Evolutionary conservation across 108 stramenopile genomes (phyloP), one percentile per base, ranked within the genome.

Genomic region (Nitzschia sp.): DNA sequence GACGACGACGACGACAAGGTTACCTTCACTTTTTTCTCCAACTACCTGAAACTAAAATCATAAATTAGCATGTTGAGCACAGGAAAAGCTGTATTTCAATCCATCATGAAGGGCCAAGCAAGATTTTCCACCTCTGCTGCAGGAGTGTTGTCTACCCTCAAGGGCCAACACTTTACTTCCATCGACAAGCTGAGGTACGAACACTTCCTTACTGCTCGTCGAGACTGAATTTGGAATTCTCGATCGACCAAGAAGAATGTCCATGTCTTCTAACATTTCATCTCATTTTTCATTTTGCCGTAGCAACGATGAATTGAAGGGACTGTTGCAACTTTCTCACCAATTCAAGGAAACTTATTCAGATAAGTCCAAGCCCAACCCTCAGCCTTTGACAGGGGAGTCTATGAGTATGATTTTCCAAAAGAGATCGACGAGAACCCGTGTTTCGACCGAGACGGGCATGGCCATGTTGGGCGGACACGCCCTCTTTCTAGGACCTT

Each of bases 401-500:
- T 87, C 89, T 36, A 68, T 98, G 19, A 76, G 86, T 33, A 97
- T 96, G 94, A 97, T 98, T 60, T 98, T 97, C 69, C 95, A 98
- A 73, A 98, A 98, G 73, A 84, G 96, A 41, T 93, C 91, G 13
- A 97, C 96, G 6, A 89, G 98, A 56, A 98, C 98, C 1, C 91
- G 98, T 23, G 98, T 98, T 4, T 93, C 91, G 41, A 96, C 95
- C 8, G 98, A 98, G 80, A 97, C 98, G 1, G 98, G 98, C 15
- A 95, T 96, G 90, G 74, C 66, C 36, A 58, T 94, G 58, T 78
- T 98, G 56, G 98, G 98, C 38, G 98, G 97, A 19, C 92, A 94
- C 34, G 86, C 92, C 22, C 84, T 98, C n/a, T 96, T 97, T 81
- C 83, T 97, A 41, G 92, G 95, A 26, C 91, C 96, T 1, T 81